A percentile compares a stretch with the other conserved stretches of the same genome.
Evolutionary conservation across 129 eudicot genomes (phyloP).

Genomic region (Escallonia rubra): DNA sequence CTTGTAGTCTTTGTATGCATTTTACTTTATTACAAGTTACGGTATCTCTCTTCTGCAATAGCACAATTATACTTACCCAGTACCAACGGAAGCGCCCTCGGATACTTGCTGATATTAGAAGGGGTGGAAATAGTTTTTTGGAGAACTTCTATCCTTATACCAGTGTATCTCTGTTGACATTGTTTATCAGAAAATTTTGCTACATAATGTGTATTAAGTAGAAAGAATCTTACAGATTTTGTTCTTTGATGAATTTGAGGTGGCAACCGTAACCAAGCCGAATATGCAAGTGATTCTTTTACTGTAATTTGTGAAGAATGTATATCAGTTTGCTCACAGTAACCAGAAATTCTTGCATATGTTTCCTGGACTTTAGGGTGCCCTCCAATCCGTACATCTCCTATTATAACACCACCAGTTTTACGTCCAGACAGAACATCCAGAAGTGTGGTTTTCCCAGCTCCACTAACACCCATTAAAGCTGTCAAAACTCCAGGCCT

Average conservation of each 20-base stretch:
- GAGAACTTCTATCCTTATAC: neutral
- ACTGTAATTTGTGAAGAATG: slow-evolving; percentile 49
- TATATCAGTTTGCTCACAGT: slow-evolving; percentile 54
- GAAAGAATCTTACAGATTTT: slow-evolving; percentile 23
- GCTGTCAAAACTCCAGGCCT: slow-evolving; percentile 61
- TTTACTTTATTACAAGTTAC: no score
- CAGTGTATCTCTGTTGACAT: no score
- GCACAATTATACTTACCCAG: no score
- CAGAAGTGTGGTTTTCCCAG: slow-evolving; percentile 56
- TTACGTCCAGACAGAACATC: slow-evolving; percentile 62
- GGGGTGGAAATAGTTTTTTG: neutral
- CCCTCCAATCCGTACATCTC: slow-evolving; percentile 50
- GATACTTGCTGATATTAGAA: no score
- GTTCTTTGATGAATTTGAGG: slow-evolving; percentile 28
- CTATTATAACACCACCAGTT: slow-evolving; percentile 43
- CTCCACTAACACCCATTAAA: slow-evolving; percentile 63
- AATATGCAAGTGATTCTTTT: slow-evolving; percentile 41
- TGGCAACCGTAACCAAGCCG: slow-evolving; percentile 50
- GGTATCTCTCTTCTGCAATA: no score
- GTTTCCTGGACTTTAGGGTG: slow-evolving; percentile 45
- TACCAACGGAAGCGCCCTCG: no score
- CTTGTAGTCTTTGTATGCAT: no score
- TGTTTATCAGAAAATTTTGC: no score
- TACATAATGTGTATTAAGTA: neutral
- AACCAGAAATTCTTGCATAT: slow-evolving; percentile 46